These are phyloP conservation scores for Amylostereum areolatum DNA, from an alignment of 1,284 basidiomycete genomes.

Conservation along the genomic window DNA sequence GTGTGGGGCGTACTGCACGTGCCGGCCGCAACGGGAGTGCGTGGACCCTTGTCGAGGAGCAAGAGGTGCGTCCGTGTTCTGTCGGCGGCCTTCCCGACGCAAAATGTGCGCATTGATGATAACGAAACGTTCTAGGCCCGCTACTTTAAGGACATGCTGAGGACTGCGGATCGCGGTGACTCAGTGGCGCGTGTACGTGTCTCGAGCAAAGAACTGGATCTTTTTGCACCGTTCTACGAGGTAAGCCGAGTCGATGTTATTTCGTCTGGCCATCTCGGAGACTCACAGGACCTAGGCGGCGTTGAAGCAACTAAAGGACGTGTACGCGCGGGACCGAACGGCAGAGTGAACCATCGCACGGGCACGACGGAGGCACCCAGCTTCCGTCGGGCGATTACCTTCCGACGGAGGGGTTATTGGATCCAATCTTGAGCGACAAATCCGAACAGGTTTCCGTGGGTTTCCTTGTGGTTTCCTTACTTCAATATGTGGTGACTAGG, in stretches of 20 bases:
- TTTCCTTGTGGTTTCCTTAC: no score
- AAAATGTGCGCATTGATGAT: background rate
- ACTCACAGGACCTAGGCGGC: constrained; percentile 24
- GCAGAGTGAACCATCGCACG: background rate
- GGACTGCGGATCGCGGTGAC: constrained; percentile 67
- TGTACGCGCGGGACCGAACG: constrained; percentile 22
- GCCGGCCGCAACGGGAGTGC: constrained; percentile 84
- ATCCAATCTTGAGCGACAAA: background rate
- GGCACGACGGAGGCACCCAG: no score
- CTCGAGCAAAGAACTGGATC: constrained; percentile 53
- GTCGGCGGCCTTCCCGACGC: background rate
- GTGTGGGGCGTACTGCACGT: constrained; percentile 91
- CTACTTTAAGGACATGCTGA: constrained; percentile 85
- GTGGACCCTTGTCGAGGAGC: constrained; percentile 94
- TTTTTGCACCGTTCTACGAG: constrained; percentile 61
- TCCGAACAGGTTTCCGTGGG: background rate
- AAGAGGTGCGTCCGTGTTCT: constrained; percentile 59
- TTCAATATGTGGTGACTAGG: no score
- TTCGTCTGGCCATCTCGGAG: background rate
- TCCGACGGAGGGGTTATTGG: no score
- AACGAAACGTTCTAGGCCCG: constrained; percentile 50
- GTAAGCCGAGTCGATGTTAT: constrained; percentile 27
- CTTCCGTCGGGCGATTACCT: no score
- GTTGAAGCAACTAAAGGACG: constrained; percentile 28
- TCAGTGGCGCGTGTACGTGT: constrained; percentile 73